phyloP scores from a whole-genome alignment of 2,329 filamentous ascomycete genomes.

The Truncatella angustata region DNA sequence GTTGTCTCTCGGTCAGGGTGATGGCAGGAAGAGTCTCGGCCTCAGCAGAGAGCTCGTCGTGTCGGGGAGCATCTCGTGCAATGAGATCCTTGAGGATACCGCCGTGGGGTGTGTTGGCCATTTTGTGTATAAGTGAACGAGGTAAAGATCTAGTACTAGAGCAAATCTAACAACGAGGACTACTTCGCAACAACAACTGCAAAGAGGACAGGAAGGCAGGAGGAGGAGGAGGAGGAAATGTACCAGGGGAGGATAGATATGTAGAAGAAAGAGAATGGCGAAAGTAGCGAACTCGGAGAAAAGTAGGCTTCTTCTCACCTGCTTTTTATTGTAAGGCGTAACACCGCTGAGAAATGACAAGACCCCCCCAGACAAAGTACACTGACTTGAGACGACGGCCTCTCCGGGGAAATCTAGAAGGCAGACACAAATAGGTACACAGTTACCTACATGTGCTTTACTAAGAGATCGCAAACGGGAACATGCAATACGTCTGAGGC shows the following conservation, averaged over 20 bases:
- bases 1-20: constrained; percentile 84
- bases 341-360: constrained; percentile 2
- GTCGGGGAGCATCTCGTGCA: constrained; percentile 83
- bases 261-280: not conserved
- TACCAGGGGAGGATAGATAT: not conserved
- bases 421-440: too few species aligned
- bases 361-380: not conserved
- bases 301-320: not conserved
- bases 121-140: constrained; percentile 25
- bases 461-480: not conserved
- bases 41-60: constrained; percentile 76
- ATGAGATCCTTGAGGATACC: constrained; percentile 97
- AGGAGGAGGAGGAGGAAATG: not conserved
- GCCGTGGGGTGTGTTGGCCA: constrained; percentile 77
- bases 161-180: constrained; percentile 5
- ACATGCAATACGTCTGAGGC: not conserved
- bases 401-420: constrained; percentile 2
- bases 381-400: not conserved
- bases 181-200: constrained; percentile 11
- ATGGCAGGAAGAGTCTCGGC: constrained; percentile 84
- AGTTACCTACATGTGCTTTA: constrained; percentile 3
- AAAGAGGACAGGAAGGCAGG: not conserved
- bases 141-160: too few species aligned
- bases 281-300: constrained; percentile 8
- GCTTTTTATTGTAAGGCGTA: constrained; percentile 5